Conservation (phyloP, 2,329 filamentous ascomycete species). For the Pezicula carpinea region DNA sequence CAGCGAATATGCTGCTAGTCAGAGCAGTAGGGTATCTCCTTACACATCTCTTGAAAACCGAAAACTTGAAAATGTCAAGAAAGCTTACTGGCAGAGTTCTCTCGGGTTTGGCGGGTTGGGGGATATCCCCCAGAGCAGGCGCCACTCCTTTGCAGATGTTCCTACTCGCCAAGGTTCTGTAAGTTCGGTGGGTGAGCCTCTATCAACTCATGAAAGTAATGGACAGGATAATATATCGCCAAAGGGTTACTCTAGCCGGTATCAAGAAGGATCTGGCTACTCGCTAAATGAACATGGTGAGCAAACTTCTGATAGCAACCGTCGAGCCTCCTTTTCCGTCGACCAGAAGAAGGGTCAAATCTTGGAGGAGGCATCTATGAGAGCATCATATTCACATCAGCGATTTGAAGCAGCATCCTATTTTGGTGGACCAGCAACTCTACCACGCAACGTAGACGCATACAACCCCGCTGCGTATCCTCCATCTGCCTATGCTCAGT, state of each 20-base stretch:
- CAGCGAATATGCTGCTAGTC: slow-evolving; percentile 30
- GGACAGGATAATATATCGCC: slow-evolving; percentile 24
- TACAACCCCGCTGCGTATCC: slow-evolving; percentile 18
- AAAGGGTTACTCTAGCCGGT: slow-evolving; percentile 24
- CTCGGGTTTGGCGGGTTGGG: slow-evolving; percentile 58
- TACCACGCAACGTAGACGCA: slow-evolving; percentile 17
- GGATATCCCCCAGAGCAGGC: slow-evolving; percentile 67
- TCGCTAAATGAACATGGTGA: slow-evolving; percentile 30
- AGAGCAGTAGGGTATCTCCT: slow-evolving; percentile 24
- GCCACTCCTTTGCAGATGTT: slow-evolving; percentile 74
- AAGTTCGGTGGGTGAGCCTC: slow-evolving; percentile 52
- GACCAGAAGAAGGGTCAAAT: slow-evolving; percentile 11
- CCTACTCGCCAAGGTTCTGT: slow-evolving; percentile 61
- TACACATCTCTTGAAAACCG: slow-evolving; percentile 50
- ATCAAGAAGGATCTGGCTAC: slow-evolving; percentile 24
- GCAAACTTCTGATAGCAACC: slow-evolving; percentile 15
- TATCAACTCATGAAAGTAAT: slow-evolving; percentile 30
- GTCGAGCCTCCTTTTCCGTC: slow-evolving; percentile 9
- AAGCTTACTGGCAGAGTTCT: slow-evolving; percentile 67
- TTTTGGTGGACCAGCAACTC: slow-evolving; percentile 24
- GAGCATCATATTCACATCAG: slow-evolving; percentile 16
- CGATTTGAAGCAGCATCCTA: slow-evolving; percentile 25
- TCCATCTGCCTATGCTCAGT: slow-evolving; percentile 15
- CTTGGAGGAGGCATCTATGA: slow-evolving; percentile 10
- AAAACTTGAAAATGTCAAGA: slow-evolving; percentile 61